Evolutionary conservation across 2,329 filamentous ascomycete genomes (phyloP).

Genomic region (Apiospora sp.): DNA sequence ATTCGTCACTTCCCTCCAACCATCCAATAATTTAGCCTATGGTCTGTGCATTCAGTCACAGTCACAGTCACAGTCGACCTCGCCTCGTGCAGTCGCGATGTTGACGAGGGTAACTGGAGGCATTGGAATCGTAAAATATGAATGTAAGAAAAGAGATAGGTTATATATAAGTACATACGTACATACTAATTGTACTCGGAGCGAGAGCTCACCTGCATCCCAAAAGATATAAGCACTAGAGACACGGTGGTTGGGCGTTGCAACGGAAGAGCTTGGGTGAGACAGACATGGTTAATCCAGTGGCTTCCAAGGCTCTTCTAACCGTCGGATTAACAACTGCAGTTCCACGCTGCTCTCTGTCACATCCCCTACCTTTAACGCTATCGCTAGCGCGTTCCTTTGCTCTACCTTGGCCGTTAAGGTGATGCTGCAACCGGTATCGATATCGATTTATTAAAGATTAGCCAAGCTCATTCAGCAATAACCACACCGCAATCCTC

Average conservation of each 20-base stretch:
- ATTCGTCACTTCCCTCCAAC: slow-evolving; percentile 11
- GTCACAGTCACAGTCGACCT: neutral
- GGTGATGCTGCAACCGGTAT: slow-evolving; percentile 1
- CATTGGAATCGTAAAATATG: too few relatives aligned
- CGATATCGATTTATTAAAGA: neutral
- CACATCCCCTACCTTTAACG: too few relatives aligned
- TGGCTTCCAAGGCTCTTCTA: neutral
- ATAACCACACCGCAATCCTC: neutral
- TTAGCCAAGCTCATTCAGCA: neutral
- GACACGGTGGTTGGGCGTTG: neutral
- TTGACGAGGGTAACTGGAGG: too few relatives aligned
- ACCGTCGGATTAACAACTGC: slow-evolving; percentile 1
- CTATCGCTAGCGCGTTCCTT: neutral
- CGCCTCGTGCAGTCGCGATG: too few relatives aligned
- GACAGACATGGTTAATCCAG: neutral
- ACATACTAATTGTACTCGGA: too few relatives aligned
- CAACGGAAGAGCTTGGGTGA: neutral
- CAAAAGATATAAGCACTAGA: neutral
- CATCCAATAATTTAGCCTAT: slow-evolving; percentile 41
- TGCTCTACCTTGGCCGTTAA: too few relatives aligned
- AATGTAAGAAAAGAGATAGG: too few relatives aligned
- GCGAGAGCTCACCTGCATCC: too few relatives aligned
- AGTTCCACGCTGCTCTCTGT: neutral
- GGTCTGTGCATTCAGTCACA: slow-evolving; percentile 41
- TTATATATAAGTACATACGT: too few relatives aligned